These are phyloP conservation scores for Gossypioides kirkii DNA, from an alignment of 345 rosid genomes.

Conservation along the genomic window DNA sequence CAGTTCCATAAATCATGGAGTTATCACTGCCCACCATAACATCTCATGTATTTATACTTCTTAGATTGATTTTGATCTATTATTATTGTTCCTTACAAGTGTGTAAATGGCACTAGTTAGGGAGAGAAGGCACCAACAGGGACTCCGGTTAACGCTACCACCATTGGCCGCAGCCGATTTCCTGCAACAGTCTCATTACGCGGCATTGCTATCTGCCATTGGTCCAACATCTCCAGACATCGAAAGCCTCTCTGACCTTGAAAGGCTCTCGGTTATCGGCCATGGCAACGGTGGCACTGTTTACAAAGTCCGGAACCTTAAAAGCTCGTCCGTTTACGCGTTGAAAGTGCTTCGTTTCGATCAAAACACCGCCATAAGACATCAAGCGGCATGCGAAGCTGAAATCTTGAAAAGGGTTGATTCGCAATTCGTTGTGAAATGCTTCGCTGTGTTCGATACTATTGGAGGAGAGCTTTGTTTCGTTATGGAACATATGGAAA, in stretches of 20 bases:
- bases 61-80: too few relatives aligned
- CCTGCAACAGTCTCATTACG: not conserved
- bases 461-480: constrained; percentile 36
- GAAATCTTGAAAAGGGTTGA: constrained; percentile 48
- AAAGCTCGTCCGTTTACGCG: constrained; percentile 30
- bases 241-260: constrained; percentile 35
- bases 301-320: constrained; percentile 45
- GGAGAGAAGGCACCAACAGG: constrained; percentile 51
- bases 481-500: constrained; percentile 63
- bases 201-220: constrained; percentile 12
- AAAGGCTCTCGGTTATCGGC: constrained; percentile 47
- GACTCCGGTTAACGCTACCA: constrained; percentile 43
- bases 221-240: constrained; percentile 36
- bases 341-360: constrained; percentile 46
- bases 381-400: constrained; percentile 34
- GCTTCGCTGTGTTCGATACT: constrained; percentile 33
- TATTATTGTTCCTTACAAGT: not conserved
- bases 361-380: constrained; percentile 14
- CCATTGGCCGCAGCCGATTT: constrained; percentile 17
- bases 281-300: constrained; percentile 53
- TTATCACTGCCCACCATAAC: not conserved
- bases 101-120: constrained; percentile 55
- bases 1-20: not conserved
- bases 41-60: too few relatives aligned
- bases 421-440: constrained; percentile 44